Evolutionary conservation across 768 basidiomycete genomes (phyloP).

Genomic region (Auriscalpium microsporum): DNA sequence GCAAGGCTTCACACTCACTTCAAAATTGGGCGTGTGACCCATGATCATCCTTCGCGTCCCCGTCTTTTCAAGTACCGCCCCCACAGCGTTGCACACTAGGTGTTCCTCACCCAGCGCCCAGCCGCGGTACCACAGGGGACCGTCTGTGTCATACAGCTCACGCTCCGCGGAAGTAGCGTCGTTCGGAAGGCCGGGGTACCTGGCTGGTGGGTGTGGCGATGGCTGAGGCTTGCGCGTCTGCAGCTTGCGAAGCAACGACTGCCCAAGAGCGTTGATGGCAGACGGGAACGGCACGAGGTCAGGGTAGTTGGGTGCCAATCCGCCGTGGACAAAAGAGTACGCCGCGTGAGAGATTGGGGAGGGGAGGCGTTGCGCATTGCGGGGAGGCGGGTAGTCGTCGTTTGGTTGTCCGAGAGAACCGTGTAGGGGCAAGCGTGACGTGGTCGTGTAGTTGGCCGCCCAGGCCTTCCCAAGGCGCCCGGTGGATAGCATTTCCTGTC

Average conservation of each 20-base stretch:
- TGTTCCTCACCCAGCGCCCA: slow-evolving; percentile 76
- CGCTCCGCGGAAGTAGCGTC: slow-evolving; percentile 59
- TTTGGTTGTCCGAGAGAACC: slow-evolving; percentile 60
- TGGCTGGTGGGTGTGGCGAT: slow-evolving; percentile 70
- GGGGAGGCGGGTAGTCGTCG: slow-evolving; percentile 39
- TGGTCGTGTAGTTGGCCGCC: slow-evolving; percentile 78
- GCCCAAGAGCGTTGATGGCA: slow-evolving; percentile 69
- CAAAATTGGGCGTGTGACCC: slow-evolving; percentile 94
- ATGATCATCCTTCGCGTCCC: slow-evolving; percentile 87
- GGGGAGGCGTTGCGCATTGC: slow-evolving; percentile 26
- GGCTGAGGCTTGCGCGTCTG: slow-evolving; percentile 58
- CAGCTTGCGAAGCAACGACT: slow-evolving; percentile 60
- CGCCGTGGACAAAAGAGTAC: slow-evolving; percentile 90
- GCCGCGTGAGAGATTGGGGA: slow-evolving; percentile 64
- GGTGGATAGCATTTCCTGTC: slow-evolving; percentile 64
- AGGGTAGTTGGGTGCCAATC: slow-evolving; percentile 69
- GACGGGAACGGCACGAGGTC: slow-evolving; percentile 77
- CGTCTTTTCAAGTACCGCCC: slow-evolving; percentile 59
- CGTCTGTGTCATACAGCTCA: slow-evolving; percentile 64
- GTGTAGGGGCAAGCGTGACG: slow-evolving; percentile 76
- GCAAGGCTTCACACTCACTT: slow-evolving; percentile 30
- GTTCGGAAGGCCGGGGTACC: slow-evolving; percentile 63
- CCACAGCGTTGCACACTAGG: slow-evolving; percentile 61
- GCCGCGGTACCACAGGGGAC: slow-evolving; percentile 92
- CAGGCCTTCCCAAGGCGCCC: slow-evolving; percentile 78